Evolutionary conservation across 345 rosid species (phyloP).

Genomic region (Citrus maxima): DNA sequence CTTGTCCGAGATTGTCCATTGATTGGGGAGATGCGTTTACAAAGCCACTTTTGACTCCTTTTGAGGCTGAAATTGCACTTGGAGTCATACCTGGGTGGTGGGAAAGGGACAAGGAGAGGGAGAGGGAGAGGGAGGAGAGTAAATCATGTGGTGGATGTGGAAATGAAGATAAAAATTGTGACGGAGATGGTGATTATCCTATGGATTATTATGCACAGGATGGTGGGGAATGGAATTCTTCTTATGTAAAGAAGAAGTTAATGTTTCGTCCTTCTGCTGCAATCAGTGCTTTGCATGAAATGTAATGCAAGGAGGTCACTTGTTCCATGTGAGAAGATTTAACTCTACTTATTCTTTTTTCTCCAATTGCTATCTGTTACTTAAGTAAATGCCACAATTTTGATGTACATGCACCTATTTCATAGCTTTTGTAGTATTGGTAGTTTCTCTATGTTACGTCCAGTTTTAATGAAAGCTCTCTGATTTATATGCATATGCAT

Average conservation of each 20-base stretch:
- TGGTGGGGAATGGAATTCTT: constrained; percentile 96
- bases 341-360: neutral
- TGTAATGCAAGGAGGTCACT: neutral
- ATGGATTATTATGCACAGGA: constrained; percentile 97
- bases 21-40: constrained; percentile 96
- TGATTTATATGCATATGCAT: too few relatives aligned
- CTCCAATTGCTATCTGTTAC: neutral
- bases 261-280: constrained; percentile 35
- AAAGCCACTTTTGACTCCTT: constrained; percentile 77
- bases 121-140: constrained; percentile 32
- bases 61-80: constrained; percentile 87
- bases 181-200: constrained; percentile 58
- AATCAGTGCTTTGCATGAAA: neutral
- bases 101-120: constrained; percentile 44
- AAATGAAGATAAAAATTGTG: constrained; percentile 20
- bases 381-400: neutral
- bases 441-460: too few relatives aligned
- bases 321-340: constrained; percentile 7
- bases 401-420: neutral
- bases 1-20: constrained; percentile 89
- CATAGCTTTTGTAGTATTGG: too few relatives aligned
- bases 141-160: constrained; percentile 29
- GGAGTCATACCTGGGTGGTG: constrained; percentile 82
- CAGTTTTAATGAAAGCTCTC: too few relatives aligned
- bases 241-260: constrained; percentile 56